Base-by-base conservation (phyloP, 192 early-diverging fungal genomes). In the Coemansia aciculifera region DNA sequence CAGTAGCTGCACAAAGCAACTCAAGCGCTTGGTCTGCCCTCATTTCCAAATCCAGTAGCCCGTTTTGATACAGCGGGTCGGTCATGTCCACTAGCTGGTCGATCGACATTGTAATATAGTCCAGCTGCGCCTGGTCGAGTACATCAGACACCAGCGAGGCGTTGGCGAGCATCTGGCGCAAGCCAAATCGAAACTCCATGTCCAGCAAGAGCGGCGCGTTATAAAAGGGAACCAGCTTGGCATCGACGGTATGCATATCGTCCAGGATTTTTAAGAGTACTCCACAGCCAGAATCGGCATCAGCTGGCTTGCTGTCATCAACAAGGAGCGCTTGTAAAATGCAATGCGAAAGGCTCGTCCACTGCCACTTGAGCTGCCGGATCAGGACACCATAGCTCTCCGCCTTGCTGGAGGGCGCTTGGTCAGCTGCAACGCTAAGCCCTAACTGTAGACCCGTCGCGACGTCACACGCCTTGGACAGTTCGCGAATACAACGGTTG, bases 131-230 rank as follows among this genome's bases (percentile, higher is more conserved):
- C 38, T 88, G 78, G 24, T 85, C 85, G 11, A 78, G 69, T 34
- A 59, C 63, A 39, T 54, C 68, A 32, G 43, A 31, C 46, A 54
- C 42, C 29, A 74, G 59, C 42, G 67, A 61, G 9, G 60, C 66
- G 24, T 60, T 52, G 0, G 73, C 76, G 15, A 94, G 61, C 62
- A 85, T 87, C 42, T 87, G 77, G 5, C 81, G 81, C 12, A 94
- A 49, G n/a, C 84, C 76, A 52, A 86, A 89, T 46, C 91, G 84
- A 38, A 93, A 85, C 74, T 97, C 92, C 31, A 94, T 73, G 71
- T 97, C 95, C 15, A 97, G 74, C 38, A 95, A 71, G 62, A 95
- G 78, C n/a, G 95, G 92, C 2, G 92, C 94, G 66, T 90, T 86
- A 1, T 66, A 54, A 64, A 94, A 87, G 11, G 88, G 88, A 4